Percentiles rank a stretch among this genome's conserved stretches.
phyloP scores from a whole-genome alignment of 345 rosid species.

The Acer campestre region DNA sequence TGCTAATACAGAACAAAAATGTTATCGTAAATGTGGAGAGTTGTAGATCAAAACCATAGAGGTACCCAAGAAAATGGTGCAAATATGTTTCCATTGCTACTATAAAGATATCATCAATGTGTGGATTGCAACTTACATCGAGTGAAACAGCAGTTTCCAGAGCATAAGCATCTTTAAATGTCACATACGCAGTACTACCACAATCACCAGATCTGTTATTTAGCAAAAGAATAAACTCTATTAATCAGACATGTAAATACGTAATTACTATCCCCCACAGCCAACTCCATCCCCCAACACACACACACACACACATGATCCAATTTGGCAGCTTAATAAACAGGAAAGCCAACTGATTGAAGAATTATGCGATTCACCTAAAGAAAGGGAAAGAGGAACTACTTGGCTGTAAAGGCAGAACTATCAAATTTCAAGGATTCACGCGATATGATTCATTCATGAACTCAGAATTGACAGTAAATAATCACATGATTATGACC shows the following conservation, averaged over 20 bases:
- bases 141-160: conserved; percentile 85
- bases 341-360: background rate
- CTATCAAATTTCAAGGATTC: conserved; percentile 1
- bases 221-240: conserved; percentile 6
- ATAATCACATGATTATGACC: conserved; percentile 11
- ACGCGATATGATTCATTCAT: background rate
- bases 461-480: background rate
- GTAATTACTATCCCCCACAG: background rate
- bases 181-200: conserved; percentile 76
- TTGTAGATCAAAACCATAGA: background rate
- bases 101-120: background rate
- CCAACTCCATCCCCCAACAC: background rate
- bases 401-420: background rate
- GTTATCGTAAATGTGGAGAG: background rate
- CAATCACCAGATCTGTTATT: conserved; percentile 59
- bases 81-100: background rate
- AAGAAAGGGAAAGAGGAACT: background rate
- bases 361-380: background rate
- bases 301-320: background rate
- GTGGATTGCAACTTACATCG: conserved; percentile 54
- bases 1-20: background rate
- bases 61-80: background rate
- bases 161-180: conserved; percentile 72
- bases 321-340: background rate
- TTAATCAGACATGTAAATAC: background rate